Base-by-base conservation (phyloP, 2,329 filamentous ascomycete species). In the Fusarium sp. region DNA sequence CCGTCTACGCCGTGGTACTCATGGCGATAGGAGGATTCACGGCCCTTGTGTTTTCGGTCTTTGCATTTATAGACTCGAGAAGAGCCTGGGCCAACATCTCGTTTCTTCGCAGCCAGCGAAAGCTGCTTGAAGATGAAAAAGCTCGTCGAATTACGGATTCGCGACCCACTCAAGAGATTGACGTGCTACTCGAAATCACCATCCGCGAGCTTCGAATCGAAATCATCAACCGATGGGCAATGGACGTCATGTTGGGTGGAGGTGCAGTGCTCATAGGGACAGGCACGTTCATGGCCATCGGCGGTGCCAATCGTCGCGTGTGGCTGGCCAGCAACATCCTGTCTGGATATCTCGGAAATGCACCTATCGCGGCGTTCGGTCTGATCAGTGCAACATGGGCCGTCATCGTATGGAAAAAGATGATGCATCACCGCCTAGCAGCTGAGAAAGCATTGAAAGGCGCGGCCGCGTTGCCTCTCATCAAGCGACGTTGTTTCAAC, bases 291-390 rank as follows among this genome's bases (percentile, higher is more conserved):
- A 83, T 90, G 84, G 88, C 88, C 11, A 89, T 90, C 18, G 86
- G 81, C 2, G 88, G 88, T 1, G 84, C 82, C 0, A 82, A 88
- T 58, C 79, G 34, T 0, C 68, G 39, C 0, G 82, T 89, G 0
- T 90, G 80, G 65, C 5, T 79, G 0, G 84, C 85, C 1, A 88
- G 86, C 74, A 90, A 90, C 64, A 77, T 89, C 2, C 77, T 90
- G 0, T 89, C 88, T 0, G 88, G 88, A 2, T 90, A 89, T 68
- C 81, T 90, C 20, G 88, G 88, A 3, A 90, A 90, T 67, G 81
- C 84, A 0, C 84, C 87, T 1, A 84, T 87, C 3, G 87, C 87
- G 0, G 27, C 86, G 0, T 90, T 86, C 56, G 88, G 87, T 3
- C 61, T 89, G 1, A 64, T 85, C 48, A 90, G 89, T 74, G 83